Evolutionary conservation across 768 basidiomycete genomes (phyloP).

Genomic region (Boletus rubropictus): DNA sequence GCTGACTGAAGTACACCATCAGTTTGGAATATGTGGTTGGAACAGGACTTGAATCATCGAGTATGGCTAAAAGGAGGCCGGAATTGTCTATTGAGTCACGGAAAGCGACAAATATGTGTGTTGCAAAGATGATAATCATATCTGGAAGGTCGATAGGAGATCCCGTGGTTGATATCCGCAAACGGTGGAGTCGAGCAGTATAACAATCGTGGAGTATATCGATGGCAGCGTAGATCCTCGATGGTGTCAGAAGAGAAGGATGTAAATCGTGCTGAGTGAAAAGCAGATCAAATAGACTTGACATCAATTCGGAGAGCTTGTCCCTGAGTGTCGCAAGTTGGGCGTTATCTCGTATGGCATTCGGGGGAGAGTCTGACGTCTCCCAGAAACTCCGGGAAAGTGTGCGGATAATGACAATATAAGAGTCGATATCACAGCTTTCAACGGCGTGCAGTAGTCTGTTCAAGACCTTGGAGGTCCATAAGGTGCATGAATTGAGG

Average conservation of each 20-base stretch:
- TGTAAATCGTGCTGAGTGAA: slow-evolving; percentile 3
- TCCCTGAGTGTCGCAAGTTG: slow-evolving; percentile 9
- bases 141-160: slow-evolving; percentile 21
- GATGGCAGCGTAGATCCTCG: slow-evolving; percentile 12
- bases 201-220: slow-evolving; percentile 27
- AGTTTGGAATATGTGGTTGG: slow-evolving; percentile 30
- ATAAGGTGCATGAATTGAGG: slow-evolving; percentile 34
- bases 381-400: slow-evolving; percentile 23
- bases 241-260: neutral
- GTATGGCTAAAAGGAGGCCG: slow-evolving; percentile 18
- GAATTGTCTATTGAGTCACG: slow-evolving; percentile 4
- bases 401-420: slow-evolving; percentile 27
- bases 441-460: slow-evolving; percentile 32
- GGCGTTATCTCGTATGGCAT: neutral
- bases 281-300: slow-evolving; percentile 21
- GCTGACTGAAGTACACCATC: slow-evolving; percentile 18
- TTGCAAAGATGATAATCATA: slow-evolving; percentile 19
- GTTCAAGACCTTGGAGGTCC: slow-evolving; percentile 40
- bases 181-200: slow-evolving; percentile 15
- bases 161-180: slow-evolving; percentile 4
- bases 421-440: slow-evolving; percentile 29
- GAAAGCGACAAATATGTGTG: slow-evolving; percentile 16
- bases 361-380: neutral
- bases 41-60: slow-evolving; percentile 26
- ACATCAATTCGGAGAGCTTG: slow-evolving; percentile 21